Base-by-base conservation (phyloP, 2,329 filamentous ascomycete species). In the Calonectria montana region DNA sequence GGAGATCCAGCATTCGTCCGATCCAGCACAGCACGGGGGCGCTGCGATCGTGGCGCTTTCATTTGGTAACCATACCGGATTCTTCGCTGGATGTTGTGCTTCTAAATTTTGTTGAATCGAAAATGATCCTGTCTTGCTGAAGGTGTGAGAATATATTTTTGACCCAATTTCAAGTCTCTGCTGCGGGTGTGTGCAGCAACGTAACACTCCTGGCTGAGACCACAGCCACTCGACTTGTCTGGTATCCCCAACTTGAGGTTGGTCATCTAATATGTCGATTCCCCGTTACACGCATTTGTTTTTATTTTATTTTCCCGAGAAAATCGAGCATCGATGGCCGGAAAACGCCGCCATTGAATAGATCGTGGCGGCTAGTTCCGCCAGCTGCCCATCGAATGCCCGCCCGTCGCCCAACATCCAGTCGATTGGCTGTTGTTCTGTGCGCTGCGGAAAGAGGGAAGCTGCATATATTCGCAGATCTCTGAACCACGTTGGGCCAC, bases 1-100 rank as follows among this genome's bases (percentile, higher is more conserved):
- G 65, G 71, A 77, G 76, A 79, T 79, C 71, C 70, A 61, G 72
- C 67, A 72, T 73, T 65, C 59, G 65, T 55, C 69, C 72, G 77
- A 79, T 79, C 74, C 76, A 77, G 77, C 75, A 76, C 67, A 27
- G 72, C 61, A 64, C 68, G 62, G 47, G 67, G 67, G 48, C 65
- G 68, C 70, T 45, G 64, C 61, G 23, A 73, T 75, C 64, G 71
- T 73, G 67, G 48, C 69, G 59, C 71, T 74, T 47, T 70, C 23
- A 29, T 35, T 43, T 73, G 69, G 65, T 57, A 66, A 66, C 57
- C 29, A 21, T 31, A n/a, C 48, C 45, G 31, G n/a, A 13, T 48
- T 37, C 63, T 41, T 48, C 41, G 25, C 69, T 59, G 57, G 35
- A 69, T 69, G 53, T 65, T 64, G 43, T 65, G 13, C 31, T 29